Evolutionary conservation across 768 basidiomycete species (phyloP).

Genomic region (Nevesoporus exiguus): DNA sequence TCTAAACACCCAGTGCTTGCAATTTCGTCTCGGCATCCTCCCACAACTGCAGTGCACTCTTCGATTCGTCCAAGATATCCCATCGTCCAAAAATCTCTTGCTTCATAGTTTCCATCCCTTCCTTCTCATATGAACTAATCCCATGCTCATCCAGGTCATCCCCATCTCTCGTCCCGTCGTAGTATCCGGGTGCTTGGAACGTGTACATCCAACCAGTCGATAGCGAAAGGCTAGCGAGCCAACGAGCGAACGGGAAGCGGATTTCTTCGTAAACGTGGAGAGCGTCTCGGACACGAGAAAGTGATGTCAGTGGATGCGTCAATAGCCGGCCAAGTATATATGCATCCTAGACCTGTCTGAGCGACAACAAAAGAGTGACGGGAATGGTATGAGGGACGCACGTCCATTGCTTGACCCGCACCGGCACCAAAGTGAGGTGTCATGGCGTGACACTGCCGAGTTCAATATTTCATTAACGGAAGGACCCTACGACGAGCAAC

Average conservation of each 20-base stretch:
- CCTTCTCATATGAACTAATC: neutral
- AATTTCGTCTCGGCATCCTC: slow-evolving; percentile 12
- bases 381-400: neutral
- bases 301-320: slow-evolving; percentile 14
- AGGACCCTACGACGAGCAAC: too few species aligned
- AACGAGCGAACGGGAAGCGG: neutral
- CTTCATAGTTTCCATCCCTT: slow-evolving; percentile 6
- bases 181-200: slow-evolving; percentile 8
- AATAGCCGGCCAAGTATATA: slow-evolving; percentile 19
- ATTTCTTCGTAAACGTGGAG: neutral
- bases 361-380: too few species aligned
- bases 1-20: neutral
- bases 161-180: slow-evolving; percentile 17
- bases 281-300: slow-evolving; percentile 1
- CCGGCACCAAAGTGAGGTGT: neutral
- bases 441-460: neutral
- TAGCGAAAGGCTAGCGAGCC: neutral
- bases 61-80: slow-evolving; percentile 11
- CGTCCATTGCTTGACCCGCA: neutral
- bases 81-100: slow-evolving; percentile 14
- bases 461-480: neutral
- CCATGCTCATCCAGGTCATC: slow-evolving; percentile 8
- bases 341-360: neutral
- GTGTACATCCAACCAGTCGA: neutral
- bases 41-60: slow-evolving; percentile 13